These are phyloP conservation scores for Entelexis sorbosivorans DNA, from an alignment of 1,139 yeast species.

Conservation along the genomic window DNA sequence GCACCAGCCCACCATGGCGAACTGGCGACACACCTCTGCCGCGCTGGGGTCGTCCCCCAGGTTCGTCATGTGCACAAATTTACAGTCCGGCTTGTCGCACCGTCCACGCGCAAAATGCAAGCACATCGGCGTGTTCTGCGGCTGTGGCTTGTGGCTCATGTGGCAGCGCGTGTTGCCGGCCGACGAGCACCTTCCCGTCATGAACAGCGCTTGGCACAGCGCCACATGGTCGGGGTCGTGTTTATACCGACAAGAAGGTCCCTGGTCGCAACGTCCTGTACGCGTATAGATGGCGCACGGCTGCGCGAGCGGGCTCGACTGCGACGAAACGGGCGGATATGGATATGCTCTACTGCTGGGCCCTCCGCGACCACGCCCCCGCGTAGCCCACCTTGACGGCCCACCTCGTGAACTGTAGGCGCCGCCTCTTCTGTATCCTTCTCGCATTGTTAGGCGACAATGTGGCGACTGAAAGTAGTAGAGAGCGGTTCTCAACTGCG, in stretches of 20 bases:
- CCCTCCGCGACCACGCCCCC: background rate
- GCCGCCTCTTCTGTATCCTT: background rate
- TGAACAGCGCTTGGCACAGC: constrained; percentile 44
- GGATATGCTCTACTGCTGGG: background rate
- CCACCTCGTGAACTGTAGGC: background rate
- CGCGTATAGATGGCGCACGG: constrained; percentile 20
- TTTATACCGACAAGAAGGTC: constrained; percentile 42
- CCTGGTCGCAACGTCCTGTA: constrained; percentile 45
- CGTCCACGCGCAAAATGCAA: constrained; percentile 40
- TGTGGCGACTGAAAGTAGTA: background rate
- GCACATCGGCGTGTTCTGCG: constrained; percentile 59
- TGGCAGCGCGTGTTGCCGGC: constrained; percentile 36
- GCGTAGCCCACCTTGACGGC: background rate
- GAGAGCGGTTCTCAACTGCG: background rate
- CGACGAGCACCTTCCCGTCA: constrained; percentile 38
- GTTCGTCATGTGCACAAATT: constrained; percentile 42
- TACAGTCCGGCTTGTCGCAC: constrained; percentile 49
- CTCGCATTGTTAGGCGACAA: background rate
- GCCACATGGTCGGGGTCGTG: constrained; percentile 45
- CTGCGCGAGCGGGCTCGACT: background rate
- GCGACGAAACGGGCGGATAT: background rate
- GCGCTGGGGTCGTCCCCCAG: constrained; percentile 29
- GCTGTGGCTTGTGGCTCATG: constrained; percentile 47
- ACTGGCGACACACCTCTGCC: constrained; percentile 50
- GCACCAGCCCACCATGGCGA: constrained; percentile 62